A percentile compares a stretch with the other conserved stretches of the same genome.
These are phyloP conservation scores for Geranomyces variabilis DNA, from an alignment of 192 early-diverging fungal genomes.

Conservation along the genomic window DNA sequence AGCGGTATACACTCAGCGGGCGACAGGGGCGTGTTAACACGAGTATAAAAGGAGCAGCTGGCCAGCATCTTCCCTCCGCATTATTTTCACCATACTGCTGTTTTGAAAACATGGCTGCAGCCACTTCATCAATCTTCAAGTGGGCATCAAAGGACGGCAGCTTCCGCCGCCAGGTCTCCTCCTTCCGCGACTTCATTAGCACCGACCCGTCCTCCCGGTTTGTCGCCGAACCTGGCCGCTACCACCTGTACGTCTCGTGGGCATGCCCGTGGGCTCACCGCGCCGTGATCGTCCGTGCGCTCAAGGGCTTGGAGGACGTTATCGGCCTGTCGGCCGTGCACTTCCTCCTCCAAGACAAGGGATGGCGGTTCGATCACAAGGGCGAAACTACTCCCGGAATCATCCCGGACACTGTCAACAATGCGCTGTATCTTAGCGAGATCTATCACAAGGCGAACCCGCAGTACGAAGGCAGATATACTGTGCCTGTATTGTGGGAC, in stretches of 20 bases:
- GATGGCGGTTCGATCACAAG: constrained; percentile 68
- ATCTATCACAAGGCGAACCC: constrained; percentile 91
- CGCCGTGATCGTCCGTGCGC: constrained; percentile 75
- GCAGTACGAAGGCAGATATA: constrained; percentile 72
- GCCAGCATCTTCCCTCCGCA: no score
- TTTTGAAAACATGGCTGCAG: no score
- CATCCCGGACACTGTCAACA: constrained; percentile 75
- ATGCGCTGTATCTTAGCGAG: constrained; percentile 77
- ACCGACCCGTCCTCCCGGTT: constrained; percentile 63
- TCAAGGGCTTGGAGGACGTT: constrained; percentile 86
- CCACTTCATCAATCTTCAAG: not conserved
- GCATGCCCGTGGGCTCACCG: constrained; percentile 81
- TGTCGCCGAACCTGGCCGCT: constrained; percentile 74
- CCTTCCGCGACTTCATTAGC: constrained; percentile 43
- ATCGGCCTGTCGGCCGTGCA: constrained; percentile 88
- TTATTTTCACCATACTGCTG: no score
- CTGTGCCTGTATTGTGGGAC: constrained; percentile 97
- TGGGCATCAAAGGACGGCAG: constrained; percentile 32
- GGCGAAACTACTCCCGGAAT: constrained; percentile 73
- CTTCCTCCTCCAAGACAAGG: constrained; percentile 75
- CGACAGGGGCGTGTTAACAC: no score
- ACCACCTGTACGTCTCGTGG: constrained; percentile 57
- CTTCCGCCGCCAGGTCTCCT: constrained; percentile 44
- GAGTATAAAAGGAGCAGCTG: no score
- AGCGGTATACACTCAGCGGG: no score